A percentile compares a stretch with the other conserved stretches of the same genome.
Evolutionary conservation across 2,329 filamentous ascomycete species (phyloP).

Genomic region (Elsinoe ampelina): DNA sequence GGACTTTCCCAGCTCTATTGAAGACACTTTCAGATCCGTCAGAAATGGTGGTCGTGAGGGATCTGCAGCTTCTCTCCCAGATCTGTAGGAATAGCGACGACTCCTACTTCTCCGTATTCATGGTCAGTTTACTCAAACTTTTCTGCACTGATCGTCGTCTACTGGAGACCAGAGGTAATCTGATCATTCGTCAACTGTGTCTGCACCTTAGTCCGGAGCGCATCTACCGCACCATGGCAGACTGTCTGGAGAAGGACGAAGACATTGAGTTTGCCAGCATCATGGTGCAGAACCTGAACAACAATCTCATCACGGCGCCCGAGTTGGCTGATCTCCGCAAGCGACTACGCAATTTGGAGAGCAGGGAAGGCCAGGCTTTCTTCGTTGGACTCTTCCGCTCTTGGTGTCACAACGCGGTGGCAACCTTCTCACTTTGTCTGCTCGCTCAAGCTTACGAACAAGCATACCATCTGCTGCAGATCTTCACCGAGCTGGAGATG

Average conservation of each 20-base stretch:
- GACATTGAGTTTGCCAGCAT: slow-evolving; percentile 98
- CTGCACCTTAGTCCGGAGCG: slow-evolving; percentile 86
- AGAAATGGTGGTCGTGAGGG: slow-evolving; percentile 90
- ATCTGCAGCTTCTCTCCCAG: slow-evolving; percentile 85
- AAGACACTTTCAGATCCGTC: slow-evolving; percentile 95
- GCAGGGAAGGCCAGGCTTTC: slow-evolving; percentile 86
- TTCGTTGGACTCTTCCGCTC: slow-evolving; percentile 91
- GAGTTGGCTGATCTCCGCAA: slow-evolving; percentile 87
- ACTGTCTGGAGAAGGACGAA: slow-evolving; percentile 95
- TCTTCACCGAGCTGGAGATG: slow-evolving; percentile 96
- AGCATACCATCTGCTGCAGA: slow-evolving; percentile 88
- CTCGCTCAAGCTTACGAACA: slow-evolving; percentile 97
- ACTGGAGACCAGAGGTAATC: slow-evolving; percentile 82
- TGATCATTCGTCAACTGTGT: slow-evolving; percentile 93
- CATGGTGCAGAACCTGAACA: slow-evolving; percentile 99
- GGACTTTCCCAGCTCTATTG: slow-evolving; percentile 87
- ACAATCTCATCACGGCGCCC: slow-evolving; percentile 95
- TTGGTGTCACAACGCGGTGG: slow-evolving; percentile 98
- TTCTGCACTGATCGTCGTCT: slow-evolving; percentile 91
- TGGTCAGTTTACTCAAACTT: slow-evolving; percentile 90
- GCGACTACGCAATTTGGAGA: slow-evolving; percentile 80
- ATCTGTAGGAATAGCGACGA: slow-evolving; percentile 96
- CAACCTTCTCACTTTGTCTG: slow-evolving; percentile 90
- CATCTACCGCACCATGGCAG: slow-evolving; percentile 90
- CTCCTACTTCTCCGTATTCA: slow-evolving; percentile 94